Evolutionary conservation across 441 rosid species (phyloP), one percentile per base, ranked within the genome.

Genomic region (Populus hybrid): DNA sequence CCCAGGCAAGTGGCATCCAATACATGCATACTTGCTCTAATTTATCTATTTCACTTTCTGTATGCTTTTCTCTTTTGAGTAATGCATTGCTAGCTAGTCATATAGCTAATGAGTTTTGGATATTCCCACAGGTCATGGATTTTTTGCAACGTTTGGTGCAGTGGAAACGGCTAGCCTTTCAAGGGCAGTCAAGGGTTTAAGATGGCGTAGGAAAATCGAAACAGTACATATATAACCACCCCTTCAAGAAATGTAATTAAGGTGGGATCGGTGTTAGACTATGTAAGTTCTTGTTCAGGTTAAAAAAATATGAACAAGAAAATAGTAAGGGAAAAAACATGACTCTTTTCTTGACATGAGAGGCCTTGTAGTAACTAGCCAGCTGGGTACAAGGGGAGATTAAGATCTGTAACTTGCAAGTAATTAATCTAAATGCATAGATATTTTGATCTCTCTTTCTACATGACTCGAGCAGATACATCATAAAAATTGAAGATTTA

Each of bases 131-230:
- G 98, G 99, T 94, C 34, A 88, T 86, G 95, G 87, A 85, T 61
- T 94, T 94, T 82, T 81, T 94, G 83, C 78, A 79, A 81, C 88
- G 94, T 26, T 80, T 94, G 87, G 93, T 89, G 8, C 86, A 88
- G 66, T 90, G 98, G 97, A 90, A 94, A 80, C 83, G 80, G 68
- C 65, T 73, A 38, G 74, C 85, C 14, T 10, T 79, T 57, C 70
- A 70, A 73, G 76, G 81, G 24, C 73, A 84, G 30, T 86, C 78
- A 12, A 74, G 75, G 78, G 40, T 6, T 14, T 23, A 7, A 46
- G 59, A 34, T 34, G 24, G 21, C 64, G 68, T 32, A 69, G 24
- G 24, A 34, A 32, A 46, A 11, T 53, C 6, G 6, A 38, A 20
- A 26, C 28, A 20, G 26, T 23, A 53, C 14, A 14, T 40, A 36